A percentile compares a stretch with the other conserved stretches of the same genome.
Conservation (phyloP, 306 rosid genomes). For the Cicer yamashitae region DNA sequence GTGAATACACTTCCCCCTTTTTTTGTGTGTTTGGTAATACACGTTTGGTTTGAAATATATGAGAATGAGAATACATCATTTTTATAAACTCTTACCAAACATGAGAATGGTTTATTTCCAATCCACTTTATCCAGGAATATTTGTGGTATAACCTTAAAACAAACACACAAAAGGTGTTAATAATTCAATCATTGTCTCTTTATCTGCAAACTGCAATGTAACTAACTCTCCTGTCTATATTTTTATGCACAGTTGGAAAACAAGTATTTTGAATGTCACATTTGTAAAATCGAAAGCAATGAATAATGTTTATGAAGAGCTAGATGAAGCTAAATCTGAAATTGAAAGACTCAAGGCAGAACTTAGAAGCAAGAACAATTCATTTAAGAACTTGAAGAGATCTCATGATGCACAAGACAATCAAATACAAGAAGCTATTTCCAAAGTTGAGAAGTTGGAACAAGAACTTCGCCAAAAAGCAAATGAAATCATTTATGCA, state of each 20-base stretch:
- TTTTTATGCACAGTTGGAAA: background rate
- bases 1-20: too few species aligned
- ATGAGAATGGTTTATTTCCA: too few species aligned
- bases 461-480: conserved; percentile 59
- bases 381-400: conserved; percentile 61
- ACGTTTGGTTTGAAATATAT: too few species aligned
- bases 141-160: too few species aligned
- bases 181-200: conserved; percentile 2
- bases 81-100: too few species aligned
- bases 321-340: conserved; percentile 67
- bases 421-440: conserved; percentile 54
- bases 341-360: conserved; percentile 63
- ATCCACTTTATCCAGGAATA: too few species aligned
- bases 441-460: conserved; percentile 64
- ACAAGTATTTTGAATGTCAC: conserved; percentile 38
- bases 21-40: too few species aligned
- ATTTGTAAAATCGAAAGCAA: conserved; percentile 40
- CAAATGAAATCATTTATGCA: conserved; percentile 44
- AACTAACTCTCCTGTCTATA: background rate
- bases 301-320: conserved; percentile 66
- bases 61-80: too few species aligned
- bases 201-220: conserved; percentile 15
- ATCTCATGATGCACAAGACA: conserved; percentile 53
- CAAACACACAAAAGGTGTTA: background rate
- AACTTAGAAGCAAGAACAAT: conserved; percentile 58